A percentile compares a stretch with the other conserved stretches of the same genome.
Conservation (phyloP, 306 rosid genomes). For the Rosa multiflora region DNA sequence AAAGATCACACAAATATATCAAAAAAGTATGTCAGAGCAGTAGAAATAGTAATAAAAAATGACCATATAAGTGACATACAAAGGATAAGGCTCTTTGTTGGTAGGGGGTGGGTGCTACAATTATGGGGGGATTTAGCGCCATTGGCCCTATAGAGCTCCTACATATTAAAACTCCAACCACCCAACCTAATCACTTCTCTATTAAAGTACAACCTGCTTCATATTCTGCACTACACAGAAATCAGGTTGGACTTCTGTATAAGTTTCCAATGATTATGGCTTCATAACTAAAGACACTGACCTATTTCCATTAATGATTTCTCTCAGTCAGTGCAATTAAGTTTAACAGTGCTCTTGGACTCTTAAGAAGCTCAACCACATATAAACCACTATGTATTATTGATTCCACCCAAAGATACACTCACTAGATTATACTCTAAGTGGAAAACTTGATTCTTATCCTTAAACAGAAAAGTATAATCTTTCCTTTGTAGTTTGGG, state of each 20-base stretch:
- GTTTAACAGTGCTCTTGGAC: neutral
- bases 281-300: neutral
- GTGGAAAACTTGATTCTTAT: neutral
- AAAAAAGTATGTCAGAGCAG: too few species aligned
- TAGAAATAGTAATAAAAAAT: too few species aligned
- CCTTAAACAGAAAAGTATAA: neutral
- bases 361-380: neutral
- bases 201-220: neutral
- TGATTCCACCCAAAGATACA: neutral
- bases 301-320: neutral
- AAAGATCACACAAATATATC: neutral
- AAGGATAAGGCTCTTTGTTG: too few species aligned
- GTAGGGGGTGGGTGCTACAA: too few species aligned
- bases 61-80: too few species aligned
- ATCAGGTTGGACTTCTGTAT: neutral
- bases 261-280: neutral
- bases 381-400: neutral
- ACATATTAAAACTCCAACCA: neutral
- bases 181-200: neutral
- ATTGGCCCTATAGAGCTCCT: neutral
- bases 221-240: neutral
- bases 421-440: neutral
- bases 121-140: neutral
- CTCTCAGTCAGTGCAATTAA: neutral
- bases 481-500: neutral